phyloP scores from a whole-genome alignment of 1,284 basidiomycete genomes.

The Melampsora larici-populina region DNA sequence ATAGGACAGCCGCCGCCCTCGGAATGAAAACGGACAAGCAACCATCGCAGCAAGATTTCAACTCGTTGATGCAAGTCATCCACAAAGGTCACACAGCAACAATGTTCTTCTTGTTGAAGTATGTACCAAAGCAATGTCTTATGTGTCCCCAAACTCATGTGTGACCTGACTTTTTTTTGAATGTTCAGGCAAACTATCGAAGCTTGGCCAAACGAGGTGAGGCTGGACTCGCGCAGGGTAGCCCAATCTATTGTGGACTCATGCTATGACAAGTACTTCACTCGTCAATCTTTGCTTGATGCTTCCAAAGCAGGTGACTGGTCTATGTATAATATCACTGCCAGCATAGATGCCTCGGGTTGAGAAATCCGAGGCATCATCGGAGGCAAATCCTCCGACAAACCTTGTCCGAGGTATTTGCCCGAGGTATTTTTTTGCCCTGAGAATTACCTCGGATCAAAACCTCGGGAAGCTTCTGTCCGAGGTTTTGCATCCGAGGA shows the following conservation, averaged over 20 bases:
- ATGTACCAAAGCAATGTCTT: background rate
- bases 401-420: too few species aligned
- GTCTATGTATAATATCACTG: background rate
- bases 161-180: background rate
- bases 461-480: too few species aligned
- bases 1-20: background rate
- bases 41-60: too few species aligned
- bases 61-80: too few species aligned
- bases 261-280: background rate
- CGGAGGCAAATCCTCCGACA: too few species aligned
- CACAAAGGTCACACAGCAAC: too few species aligned
- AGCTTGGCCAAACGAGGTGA: background rate
- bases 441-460: too few species aligned
- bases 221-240: background rate
- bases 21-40: too few species aligned
- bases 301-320: background rate
- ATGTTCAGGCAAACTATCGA: too few species aligned
- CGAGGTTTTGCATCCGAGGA: too few species aligned
- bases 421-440: too few species aligned
- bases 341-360: background rate
- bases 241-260: background rate
- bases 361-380: too few species aligned
- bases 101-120: background rate
- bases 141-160: background rate
- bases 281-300: background rate